phyloP scores from a whole-genome alignment of 495 filamentous ascomycete genomes.

The Penicillium egyptiacum region DNA sequence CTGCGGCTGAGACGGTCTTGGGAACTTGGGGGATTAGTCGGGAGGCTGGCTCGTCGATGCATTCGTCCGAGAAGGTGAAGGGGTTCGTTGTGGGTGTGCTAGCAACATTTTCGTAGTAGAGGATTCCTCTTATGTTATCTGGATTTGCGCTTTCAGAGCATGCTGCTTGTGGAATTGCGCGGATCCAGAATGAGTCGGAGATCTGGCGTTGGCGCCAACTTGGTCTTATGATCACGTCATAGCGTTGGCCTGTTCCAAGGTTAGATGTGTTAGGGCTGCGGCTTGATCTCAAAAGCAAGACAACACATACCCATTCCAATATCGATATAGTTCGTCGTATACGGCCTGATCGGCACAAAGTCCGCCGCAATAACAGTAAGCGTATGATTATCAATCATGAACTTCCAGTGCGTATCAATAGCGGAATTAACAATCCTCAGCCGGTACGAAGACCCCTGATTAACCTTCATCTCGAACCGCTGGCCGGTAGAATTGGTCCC shows the following conservation, averaged over 20 bases:
- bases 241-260: slow-evolving; percentile 66
- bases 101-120: slow-evolving; percentile 51
- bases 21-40: slow-evolving; percentile 18
- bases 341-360: slow-evolving; percentile 51
- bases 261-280: too few relatives aligned
- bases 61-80: slow-evolving; percentile 13
- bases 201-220: slow-evolving; percentile 31
- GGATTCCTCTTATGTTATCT: slow-evolving; percentile 56
- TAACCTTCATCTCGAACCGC: slow-evolving; percentile 41
- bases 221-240: slow-evolving; percentile 63
- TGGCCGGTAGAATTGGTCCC: slow-evolving; percentile 35
- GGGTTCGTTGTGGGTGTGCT: slow-evolving; percentile 8
- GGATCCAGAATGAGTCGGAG: slow-evolving; percentile 63
- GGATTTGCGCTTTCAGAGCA: slow-evolving; percentile 44
- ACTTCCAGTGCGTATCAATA: slow-evolving; percentile 48
- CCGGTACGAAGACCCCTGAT: slow-evolving; percentile 45
- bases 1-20: slow-evolving; percentile 14
- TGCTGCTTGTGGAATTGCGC: slow-evolving; percentile 51
- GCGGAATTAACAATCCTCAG: slow-evolving; percentile 50
- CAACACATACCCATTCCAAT: slow-evolving; percentile 55
- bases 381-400: slow-evolving; percentile 50
- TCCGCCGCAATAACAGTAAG: slow-evolving; percentile 50
- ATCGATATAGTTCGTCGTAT: slow-evolving; percentile 41
- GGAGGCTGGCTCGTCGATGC: slow-evolving; percentile 10
- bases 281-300: slow-evolving; percentile 29